Conservation (phyloP, 352 stramenopile genomes). For the Pythium grandisporangium region DNA sequence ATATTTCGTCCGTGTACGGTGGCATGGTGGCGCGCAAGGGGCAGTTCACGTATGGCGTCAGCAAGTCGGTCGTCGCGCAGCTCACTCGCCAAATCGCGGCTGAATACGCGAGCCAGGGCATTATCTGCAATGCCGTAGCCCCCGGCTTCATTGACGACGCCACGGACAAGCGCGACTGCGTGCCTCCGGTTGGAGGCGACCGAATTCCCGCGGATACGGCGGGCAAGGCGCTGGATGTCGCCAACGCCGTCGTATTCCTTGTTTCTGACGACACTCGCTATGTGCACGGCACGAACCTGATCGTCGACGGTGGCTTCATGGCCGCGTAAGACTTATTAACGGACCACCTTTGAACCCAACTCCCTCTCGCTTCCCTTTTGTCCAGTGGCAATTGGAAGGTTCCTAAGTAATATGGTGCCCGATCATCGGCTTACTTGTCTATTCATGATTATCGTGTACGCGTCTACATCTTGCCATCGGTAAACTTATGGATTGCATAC, state of each 20-base stretch:
- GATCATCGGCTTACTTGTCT: not conserved
- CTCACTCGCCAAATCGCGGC: constrained; percentile 54
- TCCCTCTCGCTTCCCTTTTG: too few relatives aligned
- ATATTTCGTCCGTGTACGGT: constrained; percentile 46
- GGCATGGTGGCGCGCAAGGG: constrained; percentile 44
- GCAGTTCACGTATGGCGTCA: constrained; percentile 55
- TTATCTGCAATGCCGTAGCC: constrained; percentile 55
- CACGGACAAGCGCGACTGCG: constrained; percentile 41
- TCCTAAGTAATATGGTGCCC: not conserved
- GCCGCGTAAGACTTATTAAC: constrained; percentile 22
- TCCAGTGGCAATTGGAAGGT: too few relatives aligned
- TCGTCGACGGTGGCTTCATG: constrained; percentile 52
- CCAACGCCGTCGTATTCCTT: constrained; percentile 60
- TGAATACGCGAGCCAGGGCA: constrained; percentile 46
- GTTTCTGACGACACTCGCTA: constrained; percentile 55
- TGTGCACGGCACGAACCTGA: constrained; percentile 49
- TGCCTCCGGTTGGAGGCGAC: constrained; percentile 30
- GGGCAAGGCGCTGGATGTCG: constrained; percentile 52
- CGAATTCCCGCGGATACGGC: constrained; percentile 42
- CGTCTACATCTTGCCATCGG: constrained; percentile 58
- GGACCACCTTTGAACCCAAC: too few relatives aligned
- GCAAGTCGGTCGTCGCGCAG: constrained; percentile 53
- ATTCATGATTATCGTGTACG: too few relatives aligned
- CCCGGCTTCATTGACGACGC: constrained; percentile 59
- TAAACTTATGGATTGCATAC: constrained; percentile 86